Percentiles rank a stretch among this genome's conserved stretches.
These are phyloP conservation scores for Elsinoe perseae DNA, from an alignment of 2,329 filamentous ascomycete species.

Conservation along the genomic window DNA sequence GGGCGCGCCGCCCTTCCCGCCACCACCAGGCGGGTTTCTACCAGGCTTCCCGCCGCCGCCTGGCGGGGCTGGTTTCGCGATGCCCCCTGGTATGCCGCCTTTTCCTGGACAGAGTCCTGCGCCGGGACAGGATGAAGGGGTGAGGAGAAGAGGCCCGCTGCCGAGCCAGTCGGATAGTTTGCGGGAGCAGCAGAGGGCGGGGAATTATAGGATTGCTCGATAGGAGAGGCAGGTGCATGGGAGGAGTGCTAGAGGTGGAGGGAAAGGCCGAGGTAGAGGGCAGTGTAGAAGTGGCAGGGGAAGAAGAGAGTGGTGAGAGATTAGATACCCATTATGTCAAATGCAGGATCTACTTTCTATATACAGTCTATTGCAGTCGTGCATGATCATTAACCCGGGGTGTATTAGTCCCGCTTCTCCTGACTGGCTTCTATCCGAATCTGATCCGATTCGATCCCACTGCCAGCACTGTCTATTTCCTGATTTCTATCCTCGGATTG, in stretches of 20 bases:
- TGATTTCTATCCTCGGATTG: too few species aligned
- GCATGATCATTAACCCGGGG: background rate
- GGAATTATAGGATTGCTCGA: conserved; percentile 41
- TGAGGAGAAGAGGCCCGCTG: conserved; percentile 59
- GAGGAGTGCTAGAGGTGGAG: background rate
- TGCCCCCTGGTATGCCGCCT: conserved; percentile 31
- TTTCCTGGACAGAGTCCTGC: conserved; percentile 24
- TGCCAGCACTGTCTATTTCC: background rate
- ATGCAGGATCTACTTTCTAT: conserved; percentile 5
- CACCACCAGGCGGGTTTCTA: conserved; percentile 25
- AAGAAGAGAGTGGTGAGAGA: background rate
- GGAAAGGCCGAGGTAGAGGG: background rate
- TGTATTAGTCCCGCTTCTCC: conserved; percentile 5
- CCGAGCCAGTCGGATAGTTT: conserved; percentile 80
- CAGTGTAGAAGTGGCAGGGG: background rate
- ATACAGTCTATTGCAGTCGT: background rate
- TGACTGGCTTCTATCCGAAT: background rate
- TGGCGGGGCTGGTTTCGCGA: background rate
- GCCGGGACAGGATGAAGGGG: conserved; percentile 22
- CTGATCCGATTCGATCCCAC: background rate
- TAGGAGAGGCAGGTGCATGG: conserved; percentile 18
- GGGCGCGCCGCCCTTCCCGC: conserved; percentile 27
- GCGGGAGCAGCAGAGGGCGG: conserved; percentile 62
- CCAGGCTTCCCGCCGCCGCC: conserved; percentile 23
- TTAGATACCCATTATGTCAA: background rate